Conservation (phyloP, 805 yeast species). For the Nakazawaea populi region DNA sequence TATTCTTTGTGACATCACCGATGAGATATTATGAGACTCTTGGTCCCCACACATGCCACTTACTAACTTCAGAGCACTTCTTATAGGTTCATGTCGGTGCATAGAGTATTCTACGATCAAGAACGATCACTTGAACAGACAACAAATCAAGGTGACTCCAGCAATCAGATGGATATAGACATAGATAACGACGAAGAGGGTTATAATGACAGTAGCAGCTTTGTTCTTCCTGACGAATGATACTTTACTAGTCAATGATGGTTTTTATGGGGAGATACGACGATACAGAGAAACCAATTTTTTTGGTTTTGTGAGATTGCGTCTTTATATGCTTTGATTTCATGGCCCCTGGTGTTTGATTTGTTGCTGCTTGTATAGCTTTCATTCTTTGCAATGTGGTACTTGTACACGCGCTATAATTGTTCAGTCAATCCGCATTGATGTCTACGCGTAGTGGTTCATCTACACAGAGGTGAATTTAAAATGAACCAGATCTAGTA, state of each 20-base stretch:
- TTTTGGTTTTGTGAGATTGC: no score
- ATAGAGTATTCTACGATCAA: conserved; percentile 8
- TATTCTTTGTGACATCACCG: not conserved
- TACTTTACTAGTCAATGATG: not conserved
- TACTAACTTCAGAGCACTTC: not conserved
- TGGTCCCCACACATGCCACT: not conserved
- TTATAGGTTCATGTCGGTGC: conserved; percentile 8
- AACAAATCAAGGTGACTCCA: not conserved
- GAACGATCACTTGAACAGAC: conserved; percentile 1
- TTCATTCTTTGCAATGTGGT: no score
- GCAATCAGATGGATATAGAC: not conserved
- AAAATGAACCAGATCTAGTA: no score
- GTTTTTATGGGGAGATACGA: no score
- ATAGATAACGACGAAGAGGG: not conserved
- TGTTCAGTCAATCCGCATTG: no score
- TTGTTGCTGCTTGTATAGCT: no score
- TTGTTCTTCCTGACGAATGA: conserved; percentile 2
- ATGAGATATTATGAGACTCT: not conserved
- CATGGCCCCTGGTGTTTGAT: no score
- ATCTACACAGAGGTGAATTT: no score
- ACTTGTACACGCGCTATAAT: no score
- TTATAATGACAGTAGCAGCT: not conserved
- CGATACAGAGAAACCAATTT: no score
- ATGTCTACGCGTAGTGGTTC: no score
- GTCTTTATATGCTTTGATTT: no score